Evolutionary conservation across 2,329 filamentous ascomycete genomes (phyloP), one percentile per base, ranked within the genome.

Genomic region (Akanthomyces uredinophilus): DNA sequence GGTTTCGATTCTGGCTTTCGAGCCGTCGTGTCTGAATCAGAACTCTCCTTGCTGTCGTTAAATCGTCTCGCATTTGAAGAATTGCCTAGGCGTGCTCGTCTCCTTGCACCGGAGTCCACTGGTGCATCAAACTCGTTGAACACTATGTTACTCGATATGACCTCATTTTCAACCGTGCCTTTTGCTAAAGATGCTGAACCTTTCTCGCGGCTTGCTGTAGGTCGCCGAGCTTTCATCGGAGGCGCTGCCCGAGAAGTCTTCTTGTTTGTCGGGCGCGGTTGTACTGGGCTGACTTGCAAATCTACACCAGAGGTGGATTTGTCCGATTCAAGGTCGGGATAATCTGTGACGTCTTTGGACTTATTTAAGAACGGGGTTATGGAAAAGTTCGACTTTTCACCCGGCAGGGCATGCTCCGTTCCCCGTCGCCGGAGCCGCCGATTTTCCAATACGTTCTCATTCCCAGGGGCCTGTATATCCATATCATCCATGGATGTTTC

Each of bases 341-440:
- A 72, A 1, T 74, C 78, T 13, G 70, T 65, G 16, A 88, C 77
- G 65, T 80, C 79, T 73, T 82, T 86, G 29, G 85, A 88, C 56
- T 88, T 86, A 73, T 93, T 96, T 64, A 98, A 80, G 78, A 96
- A 97, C 0, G 94, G 94, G 0, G 94, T 98, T 66, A 97, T 92
- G 4, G 92, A 96, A 74, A 98, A 97, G 3, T 84, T 87, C 0
- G 93, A 97, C 74, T 96, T 97, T 70, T 96, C 91, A 35, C 90
- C 92, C 5, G 90, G 79, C 14, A 70, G 60, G 1, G 75, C 68
- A 61, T 86, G 77, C 1, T 86, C 83, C 32, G 78, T 73, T 53
- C 78, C 81, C 61, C 81, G 78, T 71, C 86, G 87, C 73, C 87
- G 89, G 64, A 75, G 68, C 39, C 72, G 72, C 47, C 77, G 77